phyloP scores from a whole-genome alignment of 169 alveolate genomes.

The Perkinsus marinus region DNA sequence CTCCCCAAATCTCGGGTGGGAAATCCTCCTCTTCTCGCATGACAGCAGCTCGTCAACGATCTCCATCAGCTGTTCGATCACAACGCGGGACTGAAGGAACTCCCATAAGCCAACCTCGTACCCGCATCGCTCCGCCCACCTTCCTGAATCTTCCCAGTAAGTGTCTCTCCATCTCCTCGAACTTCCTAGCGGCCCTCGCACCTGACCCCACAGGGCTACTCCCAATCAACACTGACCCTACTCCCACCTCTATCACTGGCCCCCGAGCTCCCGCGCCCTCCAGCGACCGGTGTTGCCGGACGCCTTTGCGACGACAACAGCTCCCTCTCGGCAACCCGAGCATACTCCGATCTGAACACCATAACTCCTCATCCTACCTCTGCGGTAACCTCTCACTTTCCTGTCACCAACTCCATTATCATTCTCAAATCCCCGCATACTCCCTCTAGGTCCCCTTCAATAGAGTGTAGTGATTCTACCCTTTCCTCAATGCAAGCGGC shows the following conservation, averaged over 20 bases:
- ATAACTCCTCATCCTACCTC: background rate
- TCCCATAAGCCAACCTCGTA: background rate
- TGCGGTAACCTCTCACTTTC: background rate
- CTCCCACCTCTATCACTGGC: background rate
- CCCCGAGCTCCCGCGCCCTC: background rate
- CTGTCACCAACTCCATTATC: background rate
- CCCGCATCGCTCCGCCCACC: background rate
- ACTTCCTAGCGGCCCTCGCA: background rate
- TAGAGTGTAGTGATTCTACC: background rate
- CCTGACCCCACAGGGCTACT: background rate
- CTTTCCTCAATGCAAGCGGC: background rate
- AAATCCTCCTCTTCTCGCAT: background rate
- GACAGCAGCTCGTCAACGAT: background rate
- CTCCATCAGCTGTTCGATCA: background rate
- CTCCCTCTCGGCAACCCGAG: background rate
- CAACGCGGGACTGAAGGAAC: background rate
- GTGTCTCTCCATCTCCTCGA: background rate
- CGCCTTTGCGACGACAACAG: background rate
- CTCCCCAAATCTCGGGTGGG: background rate
- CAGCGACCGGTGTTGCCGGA: background rate
- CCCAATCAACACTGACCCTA: background rate
- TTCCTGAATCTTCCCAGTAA: background rate
- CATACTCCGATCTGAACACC: background rate
- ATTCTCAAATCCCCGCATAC: background rate
- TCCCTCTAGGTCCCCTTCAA: background rate